phyloP scores from a whole-genome alignment of 208 protist species.

The Leishmania martiniquensis region DNA sequence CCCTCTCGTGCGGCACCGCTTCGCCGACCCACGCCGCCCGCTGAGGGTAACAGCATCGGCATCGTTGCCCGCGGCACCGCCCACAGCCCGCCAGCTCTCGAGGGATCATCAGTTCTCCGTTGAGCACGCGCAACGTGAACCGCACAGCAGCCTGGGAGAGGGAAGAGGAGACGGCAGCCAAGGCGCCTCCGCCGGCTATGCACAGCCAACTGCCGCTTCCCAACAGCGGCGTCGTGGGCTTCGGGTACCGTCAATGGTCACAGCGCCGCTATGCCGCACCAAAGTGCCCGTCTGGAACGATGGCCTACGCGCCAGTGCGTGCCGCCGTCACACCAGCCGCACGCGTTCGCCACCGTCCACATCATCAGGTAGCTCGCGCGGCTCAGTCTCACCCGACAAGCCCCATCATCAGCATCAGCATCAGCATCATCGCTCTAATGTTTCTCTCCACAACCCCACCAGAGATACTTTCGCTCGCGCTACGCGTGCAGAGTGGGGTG shows the following conservation, averaged over 20 bases:
- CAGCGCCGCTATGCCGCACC: neutral
- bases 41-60: neutral
- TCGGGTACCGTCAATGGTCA: neutral
- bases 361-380: neutral
- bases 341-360: neutral
- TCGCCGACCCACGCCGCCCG: neutral
- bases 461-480: neutral
- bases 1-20: neutral
- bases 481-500: neutral
- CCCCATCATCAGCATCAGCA: neutral
- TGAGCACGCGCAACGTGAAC: conserved; percentile 2
- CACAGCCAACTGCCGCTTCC: conserved; percentile 21
- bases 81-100: conserved; percentile 29
- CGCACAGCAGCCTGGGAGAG: neutral
- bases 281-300: conserved; percentile 21
- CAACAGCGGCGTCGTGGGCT: neutral
- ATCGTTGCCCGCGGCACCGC: conserved; percentile 8
- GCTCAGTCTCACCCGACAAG: neutral
- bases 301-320: neutral
- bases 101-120: conserved; percentile 17
- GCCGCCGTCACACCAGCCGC: neutral
- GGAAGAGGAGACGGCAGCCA: neutral
- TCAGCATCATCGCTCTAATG: neutral
- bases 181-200: conserved; percentile 1
- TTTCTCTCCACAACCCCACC: neutral